phyloP scores from a whole-genome alignment of 805 yeast genomes.

The Saccharomycopsis javanensis region DNA sequence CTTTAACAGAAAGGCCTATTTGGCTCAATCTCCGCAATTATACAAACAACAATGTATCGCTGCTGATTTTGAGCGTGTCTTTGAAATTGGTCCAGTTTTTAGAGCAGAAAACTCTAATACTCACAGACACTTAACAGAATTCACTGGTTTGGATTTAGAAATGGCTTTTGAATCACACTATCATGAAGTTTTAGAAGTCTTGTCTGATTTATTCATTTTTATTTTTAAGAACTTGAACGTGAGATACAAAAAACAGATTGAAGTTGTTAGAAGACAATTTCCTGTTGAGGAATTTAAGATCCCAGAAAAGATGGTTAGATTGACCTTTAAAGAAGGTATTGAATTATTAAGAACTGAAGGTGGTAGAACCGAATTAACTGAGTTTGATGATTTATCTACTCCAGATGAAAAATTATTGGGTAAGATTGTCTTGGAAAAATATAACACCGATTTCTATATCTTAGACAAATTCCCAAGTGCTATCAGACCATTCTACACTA shows the following conservation, averaged over 20 bases:
- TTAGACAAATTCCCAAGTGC: slow-evolving; percentile 97
- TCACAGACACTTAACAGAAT: slow-evolving; percentile 98
- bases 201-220: slow-evolving; percentile 71
- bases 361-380: slow-evolving; percentile 62
- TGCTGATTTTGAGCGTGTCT: slow-evolving; percentile 93
- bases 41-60: slow-evolving; percentile 95
- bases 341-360: slow-evolving; percentile 80
- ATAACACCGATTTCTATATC: slow-evolving; percentile 95
- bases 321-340: slow-evolving; percentile 88
- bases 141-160: slow-evolving; percentile 93
- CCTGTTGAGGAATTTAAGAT: slow-evolving; percentile 96
- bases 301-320: slow-evolving; percentile 85
- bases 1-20: slow-evolving; percentile 84
- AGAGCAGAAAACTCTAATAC: slow-evolving; percentile 99
- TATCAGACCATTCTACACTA: slow-evolving; percentile 96
- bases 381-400: slow-evolving; percentile 82
- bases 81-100: slow-evolving; percentile 95
- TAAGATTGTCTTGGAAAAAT: slow-evolving; percentile 80
- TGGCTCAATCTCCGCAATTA: slow-evolving; percentile 97
- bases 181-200: slow-evolving; percentile 68
- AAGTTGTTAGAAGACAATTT: slow-evolving; percentile 81
- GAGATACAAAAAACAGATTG: slow-evolving; percentile 78
- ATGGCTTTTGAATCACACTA: slow-evolving; percentile 98
- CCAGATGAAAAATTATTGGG: slow-evolving; percentile 94
- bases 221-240: slow-evolving; percentile 76